Percentiles rank a stretch among this genome's conserved stretches.
Conservation (phyloP, 2,329 filamentous ascomycete species). For the Stagonosporopsis chrysanthemi region DNA sequence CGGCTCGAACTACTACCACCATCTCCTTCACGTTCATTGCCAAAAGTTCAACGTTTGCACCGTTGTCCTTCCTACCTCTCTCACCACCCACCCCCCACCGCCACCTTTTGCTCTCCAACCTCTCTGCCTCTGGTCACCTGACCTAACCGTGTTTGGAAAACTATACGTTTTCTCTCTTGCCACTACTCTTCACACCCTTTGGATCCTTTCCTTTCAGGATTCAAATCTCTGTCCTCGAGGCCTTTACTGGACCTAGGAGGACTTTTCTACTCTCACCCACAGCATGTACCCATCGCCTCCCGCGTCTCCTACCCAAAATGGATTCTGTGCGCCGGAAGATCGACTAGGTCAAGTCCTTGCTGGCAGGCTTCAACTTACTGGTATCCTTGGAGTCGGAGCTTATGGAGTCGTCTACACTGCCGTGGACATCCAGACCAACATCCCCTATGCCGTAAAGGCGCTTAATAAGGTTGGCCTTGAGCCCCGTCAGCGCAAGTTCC, state of each 20-base stretch:
- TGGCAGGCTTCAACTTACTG: conserved; percentile 80
- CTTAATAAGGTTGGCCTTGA: conserved; percentile 94
- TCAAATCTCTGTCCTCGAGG: conserved; percentile 46
- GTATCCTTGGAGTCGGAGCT: conserved; percentile 89
- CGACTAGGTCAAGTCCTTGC: conserved; percentile 85
- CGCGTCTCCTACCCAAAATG: conserved; percentile 56
- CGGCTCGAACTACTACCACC: conserved; percentile 25
- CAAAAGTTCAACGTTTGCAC: conserved; percentile 19
- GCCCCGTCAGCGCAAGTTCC: conserved; percentile 84
- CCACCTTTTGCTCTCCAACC: conserved; percentile 15
- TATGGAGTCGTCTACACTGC: conserved; percentile 97
- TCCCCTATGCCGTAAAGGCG: conserved; percentile 93
- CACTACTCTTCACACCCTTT: conserved; percentile 16
- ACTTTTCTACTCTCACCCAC: conserved; percentile 33
- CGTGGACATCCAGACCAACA: conserved; percentile 79
- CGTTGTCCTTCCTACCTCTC: conserved; percentile 24
- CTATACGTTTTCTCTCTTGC: conserved; percentile 15
- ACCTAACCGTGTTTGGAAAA: conserved; percentile 26
- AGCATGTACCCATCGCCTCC: conserved; percentile 61
- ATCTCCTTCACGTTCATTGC: conserved; percentile 36
- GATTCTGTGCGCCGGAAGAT: conserved; percentile 71
- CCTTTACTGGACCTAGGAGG: conserved; percentile 53
- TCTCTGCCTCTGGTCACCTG: conserved; percentile 30
- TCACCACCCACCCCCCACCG: conserved; percentile 17
- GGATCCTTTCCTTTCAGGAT: conserved; percentile 28